Evolutionary conservation across 2,329 filamentous ascomycete species (phyloP).

Genomic region (Stachybotrys echinatus): DNA sequence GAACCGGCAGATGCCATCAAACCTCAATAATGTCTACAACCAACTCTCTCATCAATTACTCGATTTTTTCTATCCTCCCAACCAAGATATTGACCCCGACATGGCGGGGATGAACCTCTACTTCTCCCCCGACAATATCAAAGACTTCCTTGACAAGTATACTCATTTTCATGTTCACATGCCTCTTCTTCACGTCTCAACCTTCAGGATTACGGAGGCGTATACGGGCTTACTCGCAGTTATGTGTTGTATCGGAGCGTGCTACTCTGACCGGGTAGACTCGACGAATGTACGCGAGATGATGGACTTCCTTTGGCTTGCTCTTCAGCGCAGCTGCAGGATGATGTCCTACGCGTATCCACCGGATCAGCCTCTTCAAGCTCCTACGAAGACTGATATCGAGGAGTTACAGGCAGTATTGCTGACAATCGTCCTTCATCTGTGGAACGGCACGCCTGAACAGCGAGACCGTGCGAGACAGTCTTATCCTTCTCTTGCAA

Average conservation of each 20-base stretch:
- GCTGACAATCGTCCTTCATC: slow-evolving; percentile 55
- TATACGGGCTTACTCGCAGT: slow-evolving; percentile 62
- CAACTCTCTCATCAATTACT: slow-evolving; percentile 51
- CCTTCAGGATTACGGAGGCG: slow-evolving; percentile 61
- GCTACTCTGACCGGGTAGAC: slow-evolving; percentile 62
- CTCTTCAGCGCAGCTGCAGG: slow-evolving; percentile 52
- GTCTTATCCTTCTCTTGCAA: slow-evolving; percentile 51
- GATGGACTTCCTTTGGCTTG: slow-evolving; percentile 57
- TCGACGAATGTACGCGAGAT: slow-evolving; percentile 60
- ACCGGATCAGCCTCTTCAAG: slow-evolving; percentile 15
- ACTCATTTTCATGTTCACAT: slow-evolving; percentile 70
- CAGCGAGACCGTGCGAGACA: slow-evolving; percentile 60
- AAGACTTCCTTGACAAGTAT: slow-evolving; percentile 66
- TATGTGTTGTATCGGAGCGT: slow-evolving; percentile 70
- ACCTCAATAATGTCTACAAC: slow-evolving; percentile 44
- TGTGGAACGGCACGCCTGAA: slow-evolving; percentile 64
- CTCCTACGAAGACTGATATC: slow-evolving; percentile 35
- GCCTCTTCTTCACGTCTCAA: slow-evolving; percentile 66
- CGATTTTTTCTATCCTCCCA: slow-evolving; percentile 49
- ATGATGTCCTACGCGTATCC: slow-evolving; percentile 27
- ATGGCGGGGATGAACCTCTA: slow-evolving; percentile 55
- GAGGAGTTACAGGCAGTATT: slow-evolving; percentile 65
- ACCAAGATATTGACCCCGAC: slow-evolving; percentile 40
- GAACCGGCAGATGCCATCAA: slow-evolving; percentile 41
- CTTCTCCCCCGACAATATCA: slow-evolving; percentile 63